Base-by-base conservation (phyloP, 306 rosid genomes). In the Pyrus bretschneideri region DNA sequence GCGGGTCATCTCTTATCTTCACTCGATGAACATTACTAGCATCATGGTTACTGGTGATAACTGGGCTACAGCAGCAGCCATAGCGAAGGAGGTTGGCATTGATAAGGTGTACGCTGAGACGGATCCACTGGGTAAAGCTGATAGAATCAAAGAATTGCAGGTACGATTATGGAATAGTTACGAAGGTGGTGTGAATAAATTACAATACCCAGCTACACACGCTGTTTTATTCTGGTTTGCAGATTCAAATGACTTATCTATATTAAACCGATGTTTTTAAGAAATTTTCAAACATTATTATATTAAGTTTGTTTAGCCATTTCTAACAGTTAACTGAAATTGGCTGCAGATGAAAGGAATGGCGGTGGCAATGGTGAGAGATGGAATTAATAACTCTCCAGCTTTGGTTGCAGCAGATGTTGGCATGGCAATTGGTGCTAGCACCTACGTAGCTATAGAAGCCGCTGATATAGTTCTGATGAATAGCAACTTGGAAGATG, bases 391-490 rank as follows among this genome's bases (percentile, higher is more conserved):
- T 49, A 97, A 94, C 87, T 92, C 98, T 0, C 97, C 96, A 1
- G 98, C 97, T 4, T 83, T 94, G 82, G 96, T 76, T 75, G 98
- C 97, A 72, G 98, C 97, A 17, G 96, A 94, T 70, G 93, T 94
- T 40, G 98, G 96, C 21, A 92, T 94, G 93, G 98, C 98, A 63
- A 94, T 92, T 71, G 98, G 97, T 51, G 97, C 97, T 9, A 97
- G 98, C 72, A 92, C 96, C 18, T 91, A 94, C n/a, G 76, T 94
- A 46, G 98, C 93, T 10, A 89, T 94, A 65, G 98, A 94, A 85
- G 96, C 96, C 45, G 97, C 98, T 23, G 96, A 94, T 76, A 84
- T 94, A 75, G 97, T 94, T 84, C 91, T 94, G 19, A 78, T 90
- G 55, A 89, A 89, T 77, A 94, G 95, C 86, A 84, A 85, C 76